Evolutionary conservation across 106 monocot species (phyloP), one percentile per base, ranked within the genome.

Genomic region (Dioscorea dumetorum): DNA sequence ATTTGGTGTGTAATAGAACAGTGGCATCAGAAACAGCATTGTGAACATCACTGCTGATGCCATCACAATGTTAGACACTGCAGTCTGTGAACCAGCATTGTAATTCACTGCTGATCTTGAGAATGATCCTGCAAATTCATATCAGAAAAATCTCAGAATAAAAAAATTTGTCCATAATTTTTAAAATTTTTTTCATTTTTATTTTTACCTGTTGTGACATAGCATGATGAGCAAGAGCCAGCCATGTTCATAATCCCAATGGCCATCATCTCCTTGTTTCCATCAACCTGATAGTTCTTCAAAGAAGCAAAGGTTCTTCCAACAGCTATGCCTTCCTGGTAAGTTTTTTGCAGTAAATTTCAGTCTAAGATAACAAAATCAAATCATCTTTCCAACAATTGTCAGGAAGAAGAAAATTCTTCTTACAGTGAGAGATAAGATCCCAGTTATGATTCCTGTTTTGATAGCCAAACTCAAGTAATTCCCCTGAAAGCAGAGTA

Each of bases 241-340:
- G 80, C 84, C 77, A 94, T 90, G 94, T 94, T 94, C 94, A 94
- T 94, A 24, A 90, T 33, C 8, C 94, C 94, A 19, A 94, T 90
- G 51, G 90, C 94, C 84, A 90, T 84, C 94, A 94, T 94, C 78
- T 94, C 94, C 76, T 94, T 94, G 80, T 94, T 94, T 32, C 94
- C 94, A 72, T 94, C 94, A 11, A 94, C 73, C 68, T 87, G 90
- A 68, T 94, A 94, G 63, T 87, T 94, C 58, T 90, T 94, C 10
- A 94, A 67, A 54, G 94, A 94, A 24, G 94, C 94, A 74, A 94
- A 94, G 54, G 90, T 94, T 74, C 94, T 90, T 48, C 90, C 94
- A n/a, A 94, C 94, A 24, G 94, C 94, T 74, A 94, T 87, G 17
- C 94, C 94, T 78, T 94, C 94, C 94, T 94, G 28, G 75, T 24